Evolutionary conservation across 257 asterid genomes (phyloP), one percentile per base, ranked within the genome.

Genomic region (Capsicum pubescens): DNA sequence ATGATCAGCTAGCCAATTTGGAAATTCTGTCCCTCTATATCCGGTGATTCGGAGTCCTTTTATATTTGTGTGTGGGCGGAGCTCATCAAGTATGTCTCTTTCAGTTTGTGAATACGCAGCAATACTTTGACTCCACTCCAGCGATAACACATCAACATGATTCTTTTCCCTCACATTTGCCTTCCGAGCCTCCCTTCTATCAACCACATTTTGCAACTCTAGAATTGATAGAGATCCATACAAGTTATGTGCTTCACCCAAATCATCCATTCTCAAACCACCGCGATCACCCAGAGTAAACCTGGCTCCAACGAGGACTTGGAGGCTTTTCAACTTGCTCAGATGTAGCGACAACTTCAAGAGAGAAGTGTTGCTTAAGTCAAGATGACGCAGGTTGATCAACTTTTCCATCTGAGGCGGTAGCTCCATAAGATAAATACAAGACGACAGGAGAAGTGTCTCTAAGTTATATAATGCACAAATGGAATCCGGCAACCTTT

Each of bases 141-240:
- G 71, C 3, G 0, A 42, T 39, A 81, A 71, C 0, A 8, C 21
- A 17, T 32, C 57, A 50, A 85, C 19, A n/a, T 71, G 68, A 4
- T 58, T 74, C 87, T 85, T 80, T 11, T 19, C 57, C 76, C 59
- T 56, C 52, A 85, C 39, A 9, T 81, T 72, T 2, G 59, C 87
- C 21, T 15, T 69, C 2, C 3, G 0, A 12, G 85, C 82, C 2
- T 74, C 50, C 4, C 54, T 42, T 9, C 76, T 55, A 48, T 19
- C 9, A 3, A 9, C 9, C 16, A 81, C 85, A 71, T 44, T 81
- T 85, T 85, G 67, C 26, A 85, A 21, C 64, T 50, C 61, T 15
- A 35, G 46, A 82, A 85, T 16, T 2, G 54, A 9, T 3, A 85
- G 68, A 14, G 26, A 16, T 9, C 61, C 79, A 35, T 21, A 50